phyloP scores from a whole-genome alignment of 1,284 basidiomycete species.

The Cryptococcus sp. region DNA sequence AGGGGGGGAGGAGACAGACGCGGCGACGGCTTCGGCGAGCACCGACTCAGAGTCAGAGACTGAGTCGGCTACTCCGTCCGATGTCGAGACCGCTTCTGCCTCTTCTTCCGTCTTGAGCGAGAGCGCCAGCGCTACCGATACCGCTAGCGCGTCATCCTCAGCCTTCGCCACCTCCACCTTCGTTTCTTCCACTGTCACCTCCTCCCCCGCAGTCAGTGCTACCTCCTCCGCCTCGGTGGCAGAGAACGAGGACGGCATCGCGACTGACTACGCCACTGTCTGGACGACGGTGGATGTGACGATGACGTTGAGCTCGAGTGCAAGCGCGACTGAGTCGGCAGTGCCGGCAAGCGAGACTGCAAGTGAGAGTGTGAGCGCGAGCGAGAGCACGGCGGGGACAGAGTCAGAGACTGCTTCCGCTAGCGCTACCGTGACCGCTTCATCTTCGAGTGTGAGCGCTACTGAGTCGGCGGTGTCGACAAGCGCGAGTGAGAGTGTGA shows the following conservation, averaged over 20 bases:
- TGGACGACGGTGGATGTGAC: constrained; percentile 37
- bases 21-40: constrained; percentile 25
- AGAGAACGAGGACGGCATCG: constrained; percentile 38
- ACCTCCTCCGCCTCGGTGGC: constrained; percentile 16
- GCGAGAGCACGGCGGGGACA: not conserved
- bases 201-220: constrained; percentile 12
- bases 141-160: not conserved
- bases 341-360: constrained; percentile 5
- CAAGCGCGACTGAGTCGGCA: constrained; percentile 4
- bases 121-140: constrained; percentile 1
- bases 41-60: not conserved
- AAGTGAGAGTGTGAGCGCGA: constrained; percentile 1
- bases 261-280: constrained; percentile 32
- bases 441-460: constrained; percentile 1
- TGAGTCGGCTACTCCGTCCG: not conserved
- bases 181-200: constrained; percentile 5
- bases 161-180: constrained; percentile 3
- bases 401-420: not conserved
- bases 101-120: constrained; percentile 5
- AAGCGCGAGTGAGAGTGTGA: constrained; percentile 1
- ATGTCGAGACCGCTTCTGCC: constrained; percentile 2
- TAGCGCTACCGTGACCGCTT: not conserved
- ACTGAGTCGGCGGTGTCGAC: constrained; percentile 5
- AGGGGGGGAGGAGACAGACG: constrained; percentile 13
- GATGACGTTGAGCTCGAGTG: constrained; percentile 24